A percentile compares a stretch with the other conserved stretches of the same genome.
Conservation (phyloP, 768 basidiomycete species). For the Leccinum longicurvipes region DNA sequence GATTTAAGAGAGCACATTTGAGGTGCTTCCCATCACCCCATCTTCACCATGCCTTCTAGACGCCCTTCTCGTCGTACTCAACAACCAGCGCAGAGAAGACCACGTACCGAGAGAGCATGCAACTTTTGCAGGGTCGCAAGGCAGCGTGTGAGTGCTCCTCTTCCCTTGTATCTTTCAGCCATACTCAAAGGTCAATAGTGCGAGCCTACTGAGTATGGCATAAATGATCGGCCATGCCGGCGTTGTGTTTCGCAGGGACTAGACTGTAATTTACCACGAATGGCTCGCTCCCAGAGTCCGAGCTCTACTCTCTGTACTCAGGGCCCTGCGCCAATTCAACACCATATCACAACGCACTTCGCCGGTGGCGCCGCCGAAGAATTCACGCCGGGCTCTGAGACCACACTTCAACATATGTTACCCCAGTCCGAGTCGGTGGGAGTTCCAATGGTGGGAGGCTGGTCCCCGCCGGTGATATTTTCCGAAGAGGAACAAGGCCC, state of each 20-base stretch:
- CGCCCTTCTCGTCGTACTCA: slow-evolving; percentile 7
- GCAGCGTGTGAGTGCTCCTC: slow-evolving; percentile 14
- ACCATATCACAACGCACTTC: not conserved
- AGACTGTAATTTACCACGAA: slow-evolving; percentile 13
- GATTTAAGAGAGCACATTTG: slow-evolving; percentile 17
- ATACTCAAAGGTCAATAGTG: slow-evolving; percentile 17
- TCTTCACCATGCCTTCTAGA: slow-evolving; percentile 14
- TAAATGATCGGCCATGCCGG: slow-evolving; percentile 17
- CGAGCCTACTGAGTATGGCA: slow-evolving; percentile 14
- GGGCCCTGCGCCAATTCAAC: slow-evolving; percentile 6
- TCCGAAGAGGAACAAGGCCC: slow-evolving; percentile 7
- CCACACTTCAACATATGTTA: not conserved
- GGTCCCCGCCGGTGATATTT: not conserved
- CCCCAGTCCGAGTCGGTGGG: slow-evolving; percentile 7
- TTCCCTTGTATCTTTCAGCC: not conserved
- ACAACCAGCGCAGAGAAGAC: slow-evolving; percentile 12
- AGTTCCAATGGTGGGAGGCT: not conserved
- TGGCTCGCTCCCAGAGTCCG: slow-evolving; percentile 23
- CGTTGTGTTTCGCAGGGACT: slow-evolving; percentile 17
- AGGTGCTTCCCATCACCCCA: slow-evolving; percentile 6
- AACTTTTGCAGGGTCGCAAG: slow-evolving; percentile 17
- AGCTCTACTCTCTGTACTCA: slow-evolving; percentile 8
- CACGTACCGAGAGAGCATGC: slow-evolving; percentile 17
- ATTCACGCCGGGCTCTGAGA: not conserved
- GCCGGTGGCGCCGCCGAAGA: slow-evolving; percentile 8